Conservation (phyloP, 192 early-diverging fungal genomes). For the Mortierella alpina region DNA sequence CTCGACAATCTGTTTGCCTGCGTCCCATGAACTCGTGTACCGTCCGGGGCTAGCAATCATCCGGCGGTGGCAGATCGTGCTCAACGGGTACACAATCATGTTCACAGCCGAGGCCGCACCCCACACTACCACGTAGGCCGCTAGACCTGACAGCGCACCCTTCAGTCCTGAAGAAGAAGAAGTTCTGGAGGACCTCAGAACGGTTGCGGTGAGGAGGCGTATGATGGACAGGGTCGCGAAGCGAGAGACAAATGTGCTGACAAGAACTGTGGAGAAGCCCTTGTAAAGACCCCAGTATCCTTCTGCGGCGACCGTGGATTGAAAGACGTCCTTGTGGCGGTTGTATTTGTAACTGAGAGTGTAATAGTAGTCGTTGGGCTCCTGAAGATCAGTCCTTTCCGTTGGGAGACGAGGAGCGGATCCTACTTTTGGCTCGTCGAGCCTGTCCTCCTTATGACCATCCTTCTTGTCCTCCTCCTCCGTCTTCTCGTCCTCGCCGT, state of each 20-base stretch:
- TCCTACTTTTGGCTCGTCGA: too few relatives aligned
- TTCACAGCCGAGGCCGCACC: not conserved
- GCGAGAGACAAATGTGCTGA: conserved; percentile 22
- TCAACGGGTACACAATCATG: conserved; percentile 23
- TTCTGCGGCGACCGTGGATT: conserved; percentile 7
- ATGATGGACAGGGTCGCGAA: conserved; percentile 28
- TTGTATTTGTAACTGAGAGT: conserved; percentile 22
- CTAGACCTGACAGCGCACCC: not conserved
- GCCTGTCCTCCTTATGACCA: too few relatives aligned
- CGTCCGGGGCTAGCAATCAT: conserved; percentile 30
- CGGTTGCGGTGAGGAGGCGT: not conserved
- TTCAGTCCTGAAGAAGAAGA: not conserved
- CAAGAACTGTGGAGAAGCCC: conserved; percentile 20
- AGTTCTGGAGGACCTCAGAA: not conserved
- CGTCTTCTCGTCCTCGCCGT: not conserved
- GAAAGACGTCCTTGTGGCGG: not conserved
- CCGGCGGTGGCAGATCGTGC: conserved; percentile 18
- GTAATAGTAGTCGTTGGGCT: not conserved
- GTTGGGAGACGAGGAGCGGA: too few relatives aligned
- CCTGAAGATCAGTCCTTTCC: too few relatives aligned
- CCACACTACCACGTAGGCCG: conserved; percentile 9
- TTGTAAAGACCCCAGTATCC: conserved; percentile 28
- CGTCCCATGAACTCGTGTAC: conserved; percentile 38
- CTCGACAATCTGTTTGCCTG: conserved; percentile 35
- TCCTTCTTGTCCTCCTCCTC: not conserved